These are phyloP conservation scores for Pseudogymnoascus sp. DNA, from an alignment of 2,329 filamentous ascomycete species.

Conservation along the genomic window DNA sequence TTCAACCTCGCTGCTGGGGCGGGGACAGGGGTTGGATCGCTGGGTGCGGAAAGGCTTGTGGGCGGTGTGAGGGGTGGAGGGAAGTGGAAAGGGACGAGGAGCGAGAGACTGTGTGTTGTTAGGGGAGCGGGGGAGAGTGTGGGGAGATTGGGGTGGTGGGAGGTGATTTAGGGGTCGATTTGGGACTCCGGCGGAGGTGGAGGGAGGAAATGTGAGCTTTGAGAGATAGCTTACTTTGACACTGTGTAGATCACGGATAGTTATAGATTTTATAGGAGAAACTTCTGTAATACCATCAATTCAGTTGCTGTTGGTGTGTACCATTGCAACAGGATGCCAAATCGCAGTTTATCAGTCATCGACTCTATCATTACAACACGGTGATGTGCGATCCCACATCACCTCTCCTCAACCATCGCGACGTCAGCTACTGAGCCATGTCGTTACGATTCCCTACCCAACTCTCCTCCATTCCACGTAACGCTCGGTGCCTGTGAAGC, in stretches of 20 bases:
- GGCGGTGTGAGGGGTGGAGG: slow-evolving; percentile 28
- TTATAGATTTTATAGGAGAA: neutral
- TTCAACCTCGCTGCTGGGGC: slow-evolving; percentile 71
- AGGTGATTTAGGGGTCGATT: slow-evolving; percentile 40
- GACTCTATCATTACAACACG: neutral
- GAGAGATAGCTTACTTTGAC: neutral
- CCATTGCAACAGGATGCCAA: neutral
- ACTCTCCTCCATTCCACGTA: slow-evolving; percentile 26
- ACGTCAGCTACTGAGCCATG: neutral
- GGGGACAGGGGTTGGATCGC: slow-evolving; percentile 65
- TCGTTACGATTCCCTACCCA: neutral
- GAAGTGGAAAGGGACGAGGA: slow-evolving; percentile 24
- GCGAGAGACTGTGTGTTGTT: slow-evolving; percentile 62
- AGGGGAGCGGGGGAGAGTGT: slow-evolving; percentile 70
- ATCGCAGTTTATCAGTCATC: neutral
- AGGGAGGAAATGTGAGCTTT: neutral
- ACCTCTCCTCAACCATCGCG: neutral
- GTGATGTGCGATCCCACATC: neutral
- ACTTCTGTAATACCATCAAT: neutral
- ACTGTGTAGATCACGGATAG: neutral
- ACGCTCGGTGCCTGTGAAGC: slow-evolving; percentile 17
- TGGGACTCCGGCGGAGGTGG: neutral
- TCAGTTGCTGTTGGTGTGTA: neutral
- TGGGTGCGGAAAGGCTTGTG: slow-evolving; percentile 52
- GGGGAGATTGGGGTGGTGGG: slow-evolving; percentile 74